These are phyloP conservation scores for Coemansia sp. DNA, from an alignment of 192 early-diverging fungal genomes.

Conservation along the genomic window DNA sequence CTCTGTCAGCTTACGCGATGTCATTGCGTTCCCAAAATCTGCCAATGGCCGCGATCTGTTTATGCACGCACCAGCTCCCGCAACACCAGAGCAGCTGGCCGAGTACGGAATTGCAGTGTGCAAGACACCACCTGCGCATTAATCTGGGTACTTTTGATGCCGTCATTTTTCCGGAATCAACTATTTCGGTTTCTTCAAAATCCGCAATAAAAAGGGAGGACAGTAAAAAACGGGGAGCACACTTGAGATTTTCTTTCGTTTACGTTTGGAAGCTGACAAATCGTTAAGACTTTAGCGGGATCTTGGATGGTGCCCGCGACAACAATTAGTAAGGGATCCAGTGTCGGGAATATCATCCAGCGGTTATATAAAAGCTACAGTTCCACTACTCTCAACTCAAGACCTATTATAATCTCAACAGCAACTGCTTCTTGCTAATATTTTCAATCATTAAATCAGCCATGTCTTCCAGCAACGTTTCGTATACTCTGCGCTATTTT, in stretches of 20 bases:
- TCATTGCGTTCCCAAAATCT: slow-evolving; percentile 92
- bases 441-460: no score
- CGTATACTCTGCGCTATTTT: slow-evolving; percentile 36
- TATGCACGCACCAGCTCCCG: slow-evolving; percentile 68
- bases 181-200: not conserved
- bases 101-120: slow-evolving; percentile 59
- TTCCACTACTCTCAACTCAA: no score
- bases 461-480: no score
- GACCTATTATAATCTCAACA: no score
- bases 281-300: no score
- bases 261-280: no score
- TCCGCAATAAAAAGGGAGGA: not conserved
- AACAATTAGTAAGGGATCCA: no score
- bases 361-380: no score
- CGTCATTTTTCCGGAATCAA: not conserved
- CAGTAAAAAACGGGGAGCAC: not conserved
- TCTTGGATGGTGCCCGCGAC: no score
- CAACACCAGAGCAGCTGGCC: slow-evolving; percentile 60
- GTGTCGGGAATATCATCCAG: no score
- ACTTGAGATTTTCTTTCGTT: no score
- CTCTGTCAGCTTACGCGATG: slow-evolving; percentile 75
- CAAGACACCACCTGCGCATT: not conserved
- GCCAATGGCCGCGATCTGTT: slow-evolving; percentile 78
- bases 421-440: no score
- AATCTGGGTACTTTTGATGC: not conserved